These are phyloP conservation scores for Salix viminalis DNA, from an alignment of 345 rosid species.

Conservation along the genomic window DNA sequence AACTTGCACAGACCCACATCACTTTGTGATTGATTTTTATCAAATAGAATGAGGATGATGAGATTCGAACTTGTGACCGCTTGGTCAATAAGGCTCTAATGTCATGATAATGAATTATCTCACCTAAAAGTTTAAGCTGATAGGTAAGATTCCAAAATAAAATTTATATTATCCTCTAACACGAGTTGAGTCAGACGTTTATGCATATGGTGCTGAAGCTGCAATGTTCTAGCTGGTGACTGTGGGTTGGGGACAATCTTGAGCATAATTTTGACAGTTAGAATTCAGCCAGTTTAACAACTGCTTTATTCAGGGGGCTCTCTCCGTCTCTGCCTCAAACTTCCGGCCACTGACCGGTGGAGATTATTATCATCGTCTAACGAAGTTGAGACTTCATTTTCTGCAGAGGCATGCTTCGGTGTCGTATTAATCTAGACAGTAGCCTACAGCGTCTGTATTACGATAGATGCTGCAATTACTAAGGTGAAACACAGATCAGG, in stretches of 20 bases:
- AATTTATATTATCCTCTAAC: no score
- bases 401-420: neutral
- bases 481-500: neutral
- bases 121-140: no score
- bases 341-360: conserved; percentile 31
- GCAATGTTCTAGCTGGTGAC: conserved; percentile 51
- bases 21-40: no score
- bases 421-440: neutral
- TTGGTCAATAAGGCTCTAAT: no score
- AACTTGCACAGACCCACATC: no score
- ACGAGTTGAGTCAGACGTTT: no score
- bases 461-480: neutral
- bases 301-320: conserved; percentile 85
- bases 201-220: no score
- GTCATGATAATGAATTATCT: no score
- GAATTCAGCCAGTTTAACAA: conserved; percentile 85
- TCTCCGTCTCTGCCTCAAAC: conserved; percentile 46
- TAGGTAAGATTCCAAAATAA: fast-evolving
- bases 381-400: neutral
- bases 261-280: conserved; percentile 55
- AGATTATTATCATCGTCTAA: neutral
- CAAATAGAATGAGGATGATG: no score
- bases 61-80: no score
- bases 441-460: neutral
- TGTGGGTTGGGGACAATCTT: conserved; percentile 68